phyloP scores from a whole-genome alignment of 129 eudicot genomes.

The Daucus carota region DNA sequence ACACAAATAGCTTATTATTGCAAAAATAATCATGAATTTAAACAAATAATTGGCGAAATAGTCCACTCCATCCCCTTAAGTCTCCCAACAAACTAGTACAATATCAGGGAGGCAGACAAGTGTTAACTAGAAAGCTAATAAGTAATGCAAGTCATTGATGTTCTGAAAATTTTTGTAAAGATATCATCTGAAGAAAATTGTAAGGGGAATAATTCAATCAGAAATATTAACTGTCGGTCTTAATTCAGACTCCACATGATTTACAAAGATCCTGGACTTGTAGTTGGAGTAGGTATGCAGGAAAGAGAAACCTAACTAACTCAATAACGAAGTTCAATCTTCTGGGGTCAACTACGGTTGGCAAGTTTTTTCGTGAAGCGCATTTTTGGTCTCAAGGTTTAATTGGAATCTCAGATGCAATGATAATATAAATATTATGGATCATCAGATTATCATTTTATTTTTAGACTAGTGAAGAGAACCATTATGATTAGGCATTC shows the following conservation, averaged over 20 bases:
- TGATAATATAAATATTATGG: no score
- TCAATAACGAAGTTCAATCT: no score
- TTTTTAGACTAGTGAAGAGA: no score
- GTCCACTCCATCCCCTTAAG: neutral
- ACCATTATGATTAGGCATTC: neutral
- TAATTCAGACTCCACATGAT: neutral
- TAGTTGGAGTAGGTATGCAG: no score
- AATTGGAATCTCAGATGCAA: neutral
- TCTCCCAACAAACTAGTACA: neutral
- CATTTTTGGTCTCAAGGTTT: no score
- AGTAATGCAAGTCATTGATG: neutral
- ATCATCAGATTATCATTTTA: no score
- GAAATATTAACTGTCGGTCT: neutral
- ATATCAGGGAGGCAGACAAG: neutral
- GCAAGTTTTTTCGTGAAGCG: no score
- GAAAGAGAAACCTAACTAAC: no score
- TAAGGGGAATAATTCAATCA: neutral
- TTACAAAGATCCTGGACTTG: neutral
- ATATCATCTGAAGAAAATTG: neutral
- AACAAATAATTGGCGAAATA: neutral
- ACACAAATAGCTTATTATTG: no score
- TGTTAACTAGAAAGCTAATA: neutral
- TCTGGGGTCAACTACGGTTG: no score
- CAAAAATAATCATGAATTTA: slow-evolving; percentile 10
- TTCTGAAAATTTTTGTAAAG: neutral